Conservation (phyloP, 805 yeast genomes). For the Metschnikowia santaceciliae region DNA sequence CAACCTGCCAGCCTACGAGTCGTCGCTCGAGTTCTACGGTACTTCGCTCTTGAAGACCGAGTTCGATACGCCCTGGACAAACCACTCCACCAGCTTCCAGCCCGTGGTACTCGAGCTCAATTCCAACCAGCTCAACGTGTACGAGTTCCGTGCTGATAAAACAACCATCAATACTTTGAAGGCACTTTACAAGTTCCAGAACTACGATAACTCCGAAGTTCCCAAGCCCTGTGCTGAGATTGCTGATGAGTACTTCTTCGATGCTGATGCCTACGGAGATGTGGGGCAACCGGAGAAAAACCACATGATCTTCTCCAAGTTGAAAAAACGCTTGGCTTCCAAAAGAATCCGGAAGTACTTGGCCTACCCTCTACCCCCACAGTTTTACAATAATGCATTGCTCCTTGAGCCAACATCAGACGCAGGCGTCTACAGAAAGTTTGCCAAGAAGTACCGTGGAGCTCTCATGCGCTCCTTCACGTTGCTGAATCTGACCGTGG, state of each 20-base stretch:
- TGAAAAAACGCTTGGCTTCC: conserved; percentile 19
- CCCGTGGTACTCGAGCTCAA: conserved; percentile 38
- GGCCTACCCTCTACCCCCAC: conserved; percentile 14
- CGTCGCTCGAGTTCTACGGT: conserved; percentile 33
- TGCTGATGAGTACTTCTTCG: conserved; percentile 20
- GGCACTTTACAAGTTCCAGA: conserved; percentile 29
- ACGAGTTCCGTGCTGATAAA: conserved; percentile 24
- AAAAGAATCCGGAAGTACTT: conserved; percentile 16
- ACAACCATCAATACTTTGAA: conserved; percentile 22
- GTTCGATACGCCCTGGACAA: conserved; percentile 35
- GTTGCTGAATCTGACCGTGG: conserved; percentile 27
- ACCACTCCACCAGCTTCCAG: conserved; percentile 26
- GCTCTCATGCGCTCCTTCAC: conserved; percentile 26
- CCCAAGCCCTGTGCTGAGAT: conserved; percentile 1
- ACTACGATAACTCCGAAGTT: conserved; percentile 18
- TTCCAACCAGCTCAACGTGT: conserved; percentile 36
- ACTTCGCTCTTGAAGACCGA: conserved; percentile 32
- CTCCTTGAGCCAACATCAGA: conserved; percentile 37
- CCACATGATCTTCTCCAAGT: conserved; percentile 15
- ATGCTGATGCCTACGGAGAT: conserved; percentile 34
- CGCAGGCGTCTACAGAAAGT: conserved; percentile 13
- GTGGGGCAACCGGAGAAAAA: neutral
- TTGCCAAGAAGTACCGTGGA: conserved; percentile 23
- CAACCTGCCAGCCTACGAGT: conserved; percentile 26
- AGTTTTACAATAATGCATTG: conserved; percentile 27